Evolutionary conservation across 129 eudicot genomes (phyloP).

Genomic region (Logfia minima): DNA sequence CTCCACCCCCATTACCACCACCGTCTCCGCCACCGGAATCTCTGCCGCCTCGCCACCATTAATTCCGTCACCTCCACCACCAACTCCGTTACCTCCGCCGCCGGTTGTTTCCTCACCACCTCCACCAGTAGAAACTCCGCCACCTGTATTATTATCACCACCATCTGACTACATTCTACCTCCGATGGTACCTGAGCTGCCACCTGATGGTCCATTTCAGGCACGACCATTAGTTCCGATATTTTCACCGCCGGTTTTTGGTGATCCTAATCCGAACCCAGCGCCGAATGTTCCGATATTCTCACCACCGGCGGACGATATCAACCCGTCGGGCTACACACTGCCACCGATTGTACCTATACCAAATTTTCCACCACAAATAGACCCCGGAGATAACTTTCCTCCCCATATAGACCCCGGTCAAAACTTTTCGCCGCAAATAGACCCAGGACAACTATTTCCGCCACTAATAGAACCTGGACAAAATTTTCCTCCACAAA

Average conservation of each 20-base stretch:
- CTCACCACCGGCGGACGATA: constrained; percentile 21
- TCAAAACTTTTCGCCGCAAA: constrained; percentile 23
- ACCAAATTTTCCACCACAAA: constrained; percentile 25
- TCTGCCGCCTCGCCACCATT: constrained; percentile 26
- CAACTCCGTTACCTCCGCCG: constrained; percentile 37
- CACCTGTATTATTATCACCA: constrained; percentile 19
- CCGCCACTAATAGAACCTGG: constrained; percentile 25
- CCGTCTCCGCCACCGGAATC: constrained; percentile 27
- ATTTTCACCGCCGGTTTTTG: constrained; percentile 31
- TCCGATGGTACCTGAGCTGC: constrained; percentile 40
- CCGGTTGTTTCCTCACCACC: constrained; percentile 41
- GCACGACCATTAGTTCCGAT: constrained; percentile 42
- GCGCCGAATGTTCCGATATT: constrained; percentile 34
- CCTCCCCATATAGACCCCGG: constrained; percentile 20
- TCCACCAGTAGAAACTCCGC: constrained; percentile 31
- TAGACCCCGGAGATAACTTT: neutral
- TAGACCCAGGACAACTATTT: constrained; percentile 23
- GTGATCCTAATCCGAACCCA: neutral
- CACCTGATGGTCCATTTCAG: constrained; percentile 30
- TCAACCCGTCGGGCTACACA: constrained; percentile 23
- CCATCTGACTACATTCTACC: constrained; percentile 44
- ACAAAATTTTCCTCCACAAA: constrained; percentile 28
- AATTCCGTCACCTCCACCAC: constrained; percentile 37
- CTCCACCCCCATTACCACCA: constrained; percentile 24
- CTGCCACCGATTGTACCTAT: constrained; percentile 45